Evolutionary conservation across 1,139 yeast species (phyloP).

Genomic region (Geotrichum candidum): DNA sequence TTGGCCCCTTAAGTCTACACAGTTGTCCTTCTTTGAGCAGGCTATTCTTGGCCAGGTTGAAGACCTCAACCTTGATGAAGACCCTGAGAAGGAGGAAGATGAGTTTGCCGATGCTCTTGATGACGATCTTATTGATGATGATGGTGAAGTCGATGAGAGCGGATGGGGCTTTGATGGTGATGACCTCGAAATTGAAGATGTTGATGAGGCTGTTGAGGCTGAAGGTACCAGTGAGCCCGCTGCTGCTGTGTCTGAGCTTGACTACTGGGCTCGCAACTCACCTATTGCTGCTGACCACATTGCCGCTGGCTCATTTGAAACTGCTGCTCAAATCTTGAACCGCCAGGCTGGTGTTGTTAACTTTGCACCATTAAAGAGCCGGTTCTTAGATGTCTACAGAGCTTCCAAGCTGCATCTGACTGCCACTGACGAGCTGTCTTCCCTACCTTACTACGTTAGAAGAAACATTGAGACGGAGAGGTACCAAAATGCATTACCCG

Average conservation of each 20-base stretch:
- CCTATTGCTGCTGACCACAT: slow-evolving; percentile 87
- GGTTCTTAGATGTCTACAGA: slow-evolving; percentile 79
- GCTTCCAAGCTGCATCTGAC: slow-evolving; percentile 72
- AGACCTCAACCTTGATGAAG: slow-evolving; percentile 49
- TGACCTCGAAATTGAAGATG: slow-evolving; percentile 61
- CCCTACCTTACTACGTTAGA: slow-evolving; percentile 65
- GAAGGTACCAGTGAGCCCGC: slow-evolving; percentile 38
- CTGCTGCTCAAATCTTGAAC: slow-evolving; percentile 86
- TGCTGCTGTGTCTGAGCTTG: slow-evolving; percentile 53
- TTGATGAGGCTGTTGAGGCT: slow-evolving; percentile 37
- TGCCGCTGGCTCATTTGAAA: slow-evolving; percentile 95
- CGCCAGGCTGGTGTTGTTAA: slow-evolving; percentile 82
- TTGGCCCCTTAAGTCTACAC: slow-evolving; percentile 80
- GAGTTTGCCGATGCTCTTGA: slow-evolving; percentile 29
- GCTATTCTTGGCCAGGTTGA: slow-evolving; percentile 79
- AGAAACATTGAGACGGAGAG: slow-evolving; percentile 45
- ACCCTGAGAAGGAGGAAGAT: slow-evolving; percentile 20
- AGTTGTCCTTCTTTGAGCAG: slow-evolving; percentile 75
- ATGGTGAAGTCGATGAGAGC: slow-evolving; percentile 23
- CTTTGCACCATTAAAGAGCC: slow-evolving; percentile 77
- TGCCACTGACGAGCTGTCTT: slow-evolving; percentile 66
- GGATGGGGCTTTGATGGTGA: slow-evolving; percentile 41
- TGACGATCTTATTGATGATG: slow-evolving; percentile 30
- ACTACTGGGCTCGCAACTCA: slow-evolving; percentile 82
- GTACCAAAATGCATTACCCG: slow-evolving; percentile 49